Evolutionary conservation across 2,329 filamentous ascomycete genomes (phyloP).

Genomic region (Daldinia sp.): DNA sequence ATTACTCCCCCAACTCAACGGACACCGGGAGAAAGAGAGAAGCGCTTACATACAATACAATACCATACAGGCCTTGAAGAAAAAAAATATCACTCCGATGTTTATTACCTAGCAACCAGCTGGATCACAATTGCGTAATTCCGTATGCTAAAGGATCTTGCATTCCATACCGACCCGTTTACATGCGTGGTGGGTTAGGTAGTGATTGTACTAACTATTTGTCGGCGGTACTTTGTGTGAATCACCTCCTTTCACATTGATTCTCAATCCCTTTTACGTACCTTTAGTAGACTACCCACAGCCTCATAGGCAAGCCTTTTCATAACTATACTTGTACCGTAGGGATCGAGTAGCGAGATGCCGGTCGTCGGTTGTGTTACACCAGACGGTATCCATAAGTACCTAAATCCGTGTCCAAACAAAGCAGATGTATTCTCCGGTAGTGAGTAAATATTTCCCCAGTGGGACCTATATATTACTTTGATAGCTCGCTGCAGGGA

Average conservation of each 20-base stretch:
- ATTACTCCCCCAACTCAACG: background rate
- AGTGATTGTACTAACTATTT: too few species aligned
- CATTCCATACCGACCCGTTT: slow-evolving; percentile 1
- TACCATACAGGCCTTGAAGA: background rate
- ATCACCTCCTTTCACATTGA: background rate
- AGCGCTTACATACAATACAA: too few species aligned
- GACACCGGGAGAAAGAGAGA: background rate
- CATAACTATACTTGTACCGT: background rate
- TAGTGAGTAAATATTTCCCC: slow-evolving; percentile 8
- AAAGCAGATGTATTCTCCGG: slow-evolving; percentile 6
- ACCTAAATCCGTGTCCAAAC: slow-evolving; percentile 15
- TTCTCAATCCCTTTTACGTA: background rate
- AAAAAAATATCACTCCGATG: background rate
- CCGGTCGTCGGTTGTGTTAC: slow-evolving; percentile 3
- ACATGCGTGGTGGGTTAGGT: background rate
- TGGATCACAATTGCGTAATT: slow-evolving; percentile 15
- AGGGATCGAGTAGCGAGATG: slow-evolving; percentile 6
- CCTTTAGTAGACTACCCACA: background rate
- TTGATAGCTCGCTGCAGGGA: slow-evolving; percentile 3
- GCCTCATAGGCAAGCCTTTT: background rate
- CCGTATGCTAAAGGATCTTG: background rate
- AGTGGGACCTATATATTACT: slow-evolving; percentile 12
- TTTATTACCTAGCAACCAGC: background rate
- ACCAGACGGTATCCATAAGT: slow-evolving; percentile 15
- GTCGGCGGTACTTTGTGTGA: background rate